A percentile compares a stretch with the other conserved stretches of the same genome.
Conservation (phyloP, 2,329 filamentous ascomycete species). For the Diaporthe sp. region DNA sequence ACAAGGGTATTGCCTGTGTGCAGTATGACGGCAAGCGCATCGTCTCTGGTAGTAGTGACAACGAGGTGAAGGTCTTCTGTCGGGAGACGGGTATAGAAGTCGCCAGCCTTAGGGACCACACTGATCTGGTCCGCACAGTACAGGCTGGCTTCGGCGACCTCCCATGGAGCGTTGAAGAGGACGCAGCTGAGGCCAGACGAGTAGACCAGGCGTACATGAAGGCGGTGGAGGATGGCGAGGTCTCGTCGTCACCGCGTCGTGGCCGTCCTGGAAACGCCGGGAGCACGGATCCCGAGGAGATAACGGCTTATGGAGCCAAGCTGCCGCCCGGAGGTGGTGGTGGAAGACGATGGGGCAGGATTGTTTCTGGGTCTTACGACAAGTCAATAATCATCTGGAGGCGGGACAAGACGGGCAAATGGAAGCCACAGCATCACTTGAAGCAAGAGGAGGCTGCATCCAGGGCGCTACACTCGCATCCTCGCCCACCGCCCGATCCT, state of each 20-base stretch:
- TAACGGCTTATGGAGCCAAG: slow-evolving; percentile 86
- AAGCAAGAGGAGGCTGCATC: slow-evolving; percentile 79
- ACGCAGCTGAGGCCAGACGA: slow-evolving; percentile 78
- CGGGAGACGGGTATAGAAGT: slow-evolving; percentile 88
- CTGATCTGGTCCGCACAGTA: slow-evolving; percentile 89
- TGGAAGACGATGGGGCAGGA: slow-evolving; percentile 85
- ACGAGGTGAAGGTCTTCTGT: slow-evolving; percentile 96
- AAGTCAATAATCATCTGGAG: slow-evolving; percentile 97
- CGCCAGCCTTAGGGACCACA: slow-evolving; percentile 86
- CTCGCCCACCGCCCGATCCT: slow-evolving; percentile 36
- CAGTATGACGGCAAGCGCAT: slow-evolving; percentile 96
- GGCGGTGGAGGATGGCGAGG: slow-evolving; percentile 66
- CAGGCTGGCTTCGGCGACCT: slow-evolving; percentile 95
- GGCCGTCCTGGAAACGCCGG: slow-evolving; percentile 74
- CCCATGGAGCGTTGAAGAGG: slow-evolving; percentile 82
- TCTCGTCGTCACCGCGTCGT: slow-evolving; percentile 54
- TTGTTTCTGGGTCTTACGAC: slow-evolving; percentile 97
- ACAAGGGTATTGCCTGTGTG: slow-evolving; percentile 96
- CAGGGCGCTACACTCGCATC: slow-evolving; percentile 56
- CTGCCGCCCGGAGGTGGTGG: slow-evolving; percentile 93
- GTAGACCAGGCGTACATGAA: slow-evolving; percentile 82
- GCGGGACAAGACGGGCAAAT: slow-evolving; percentile 85
- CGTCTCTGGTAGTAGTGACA: slow-evolving; percentile 95
- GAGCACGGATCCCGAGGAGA: slow-evolving; percentile 80
- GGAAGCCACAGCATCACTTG: slow-evolving; percentile 83